Conservation (phyloP, 768 basidiomycete species). For the Lactifluus subvellereus region DNA sequence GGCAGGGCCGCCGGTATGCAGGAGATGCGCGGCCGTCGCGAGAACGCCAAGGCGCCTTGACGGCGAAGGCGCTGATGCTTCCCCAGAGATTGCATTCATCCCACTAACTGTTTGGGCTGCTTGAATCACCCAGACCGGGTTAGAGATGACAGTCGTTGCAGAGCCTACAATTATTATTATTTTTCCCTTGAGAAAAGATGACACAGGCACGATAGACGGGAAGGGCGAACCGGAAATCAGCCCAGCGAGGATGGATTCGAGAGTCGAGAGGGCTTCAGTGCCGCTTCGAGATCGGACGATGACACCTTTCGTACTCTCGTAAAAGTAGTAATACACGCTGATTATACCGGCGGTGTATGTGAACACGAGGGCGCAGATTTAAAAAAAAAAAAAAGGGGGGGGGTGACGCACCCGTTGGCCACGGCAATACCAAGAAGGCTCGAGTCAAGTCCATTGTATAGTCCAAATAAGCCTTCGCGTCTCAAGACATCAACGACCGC, state of each 20-base stretch:
- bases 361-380: not conserved
- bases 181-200: slow-evolving; percentile 2
- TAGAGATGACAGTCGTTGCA: slow-evolving; percentile 81
- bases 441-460: slow-evolving; percentile 84
- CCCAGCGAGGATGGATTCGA: slow-evolving; percentile 87
- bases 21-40: slow-evolving; percentile 62
- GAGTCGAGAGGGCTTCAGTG: slow-evolving; percentile 66
- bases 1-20: slow-evolving; percentile 66
- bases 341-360: not conserved
- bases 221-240: slow-evolving; percentile 67
- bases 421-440: slow-evolving; percentile 87
- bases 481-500: slow-evolving; percentile 71
- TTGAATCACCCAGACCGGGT: slow-evolving; percentile 97
- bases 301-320: slow-evolving; percentile 59
- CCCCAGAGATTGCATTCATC: slow-evolving; percentile 30
- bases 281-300: slow-evolving; percentile 51
- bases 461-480: slow-evolving; percentile 74
- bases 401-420: slow-evolving; percentile 70
- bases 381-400: not conserved
- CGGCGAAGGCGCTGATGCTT: slow-evolving; percentile 26
- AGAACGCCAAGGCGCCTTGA: slow-evolving; percentile 54
- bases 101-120: slow-evolving; percentile 77
- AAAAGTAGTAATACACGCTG: slow-evolving; percentile 92
- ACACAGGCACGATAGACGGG: not conserved
- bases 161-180: slow-evolving; percentile 55